Evolutionary conservation across 192 early-diverging fungal genomes (phyloP).

Genomic region (Spizellomyces punctatus): DNA sequence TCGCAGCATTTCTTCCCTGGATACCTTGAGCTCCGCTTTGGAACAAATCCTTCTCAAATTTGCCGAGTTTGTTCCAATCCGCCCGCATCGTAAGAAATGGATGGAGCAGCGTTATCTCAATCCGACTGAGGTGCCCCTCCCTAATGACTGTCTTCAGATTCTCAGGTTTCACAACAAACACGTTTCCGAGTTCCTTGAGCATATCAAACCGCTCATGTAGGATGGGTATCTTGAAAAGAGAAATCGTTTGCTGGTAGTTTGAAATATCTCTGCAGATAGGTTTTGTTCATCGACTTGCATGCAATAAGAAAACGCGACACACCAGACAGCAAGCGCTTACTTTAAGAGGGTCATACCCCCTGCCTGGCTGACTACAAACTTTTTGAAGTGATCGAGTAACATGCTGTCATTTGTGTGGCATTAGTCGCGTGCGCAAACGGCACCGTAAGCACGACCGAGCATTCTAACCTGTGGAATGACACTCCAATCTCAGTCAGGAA

Average conservation of each 20-base stretch:
- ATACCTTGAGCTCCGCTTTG: not conserved
- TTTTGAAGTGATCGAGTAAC: constrained; percentile 92
- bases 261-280: constrained; percentile 76
- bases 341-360: constrained; percentile 89
- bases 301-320: not conserved
- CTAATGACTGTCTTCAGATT: constrained; percentile 85
- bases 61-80: constrained; percentile 64
- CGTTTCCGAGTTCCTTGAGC: constrained; percentile 88
- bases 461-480: constrained; percentile 72
- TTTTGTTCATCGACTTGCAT: not conserved
- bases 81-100: constrained; percentile 86
- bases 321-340: constrained; percentile 42
- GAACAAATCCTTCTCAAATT: constrained; percentile 40
- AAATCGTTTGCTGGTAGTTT: constrained; percentile 87
- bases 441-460: not conserved
- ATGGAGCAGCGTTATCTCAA: constrained; percentile 78
- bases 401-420: constrained; percentile 55
- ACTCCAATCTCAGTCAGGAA: constrained; percentile 81
- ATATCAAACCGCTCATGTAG: constrained; percentile 87
- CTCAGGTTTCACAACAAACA: constrained; percentile 90
- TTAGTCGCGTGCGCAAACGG: constrained; percentile 2
- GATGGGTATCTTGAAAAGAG: constrained; percentile 69
- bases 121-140: constrained; percentile 77
- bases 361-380: constrained; percentile 78
- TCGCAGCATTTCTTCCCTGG: too few relatives aligned